Evolutionary conservation across 73 alveolate genomes (phyloP), one percentile per base, ranked within the genome.

Genomic region (Tetrahymena thermophila): DNA sequence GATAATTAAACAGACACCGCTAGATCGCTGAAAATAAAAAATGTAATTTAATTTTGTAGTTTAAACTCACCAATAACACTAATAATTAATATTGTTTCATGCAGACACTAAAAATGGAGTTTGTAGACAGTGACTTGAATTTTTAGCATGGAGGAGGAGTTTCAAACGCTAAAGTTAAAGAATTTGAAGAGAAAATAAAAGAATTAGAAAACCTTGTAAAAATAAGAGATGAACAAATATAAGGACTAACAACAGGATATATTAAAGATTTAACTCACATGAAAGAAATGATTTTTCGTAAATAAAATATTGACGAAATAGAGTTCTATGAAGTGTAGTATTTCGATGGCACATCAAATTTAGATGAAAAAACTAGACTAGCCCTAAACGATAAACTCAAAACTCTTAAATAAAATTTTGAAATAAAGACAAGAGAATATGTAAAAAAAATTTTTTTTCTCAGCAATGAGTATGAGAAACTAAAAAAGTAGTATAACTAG

Each of bases 251-350:
- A 19, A 28, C 89, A 71, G 89, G 89, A 19, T 71, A 71, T 71
- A 71, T 71, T 19, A 71, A 71, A 71, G 89, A 71, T 71, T n/a
- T 71, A 28, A 71, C 89, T 19, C 89, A 71, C 11, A 71, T 71
- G 89, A 71, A 71, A 31, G 89, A 71, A 71, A 71, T 71, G 89
- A n/a, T 71, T n/a, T 71, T 71, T n/a, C 89, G 89, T 71, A 71
- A 71, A 71, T 25, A 71, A 34, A 71, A 71, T 16, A 89, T 95
- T 34, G 34, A 19, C 35, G 37, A 34, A 21, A 85, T 85, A 11
- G 97, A 95, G 19, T 93, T 37, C 19, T 95, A 71, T 95, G 97
- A 95, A 43, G 97, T 95, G 13, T 17, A 89, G 3, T 95, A 71
- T 95, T 84, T 95, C 42, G 97, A 95, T 55, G 93, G 93, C 34